These are phyloP conservation scores for Nadsonia commutata DNA, from an alignment of 1,139 yeast genomes.

Conservation along the genomic window DNA sequence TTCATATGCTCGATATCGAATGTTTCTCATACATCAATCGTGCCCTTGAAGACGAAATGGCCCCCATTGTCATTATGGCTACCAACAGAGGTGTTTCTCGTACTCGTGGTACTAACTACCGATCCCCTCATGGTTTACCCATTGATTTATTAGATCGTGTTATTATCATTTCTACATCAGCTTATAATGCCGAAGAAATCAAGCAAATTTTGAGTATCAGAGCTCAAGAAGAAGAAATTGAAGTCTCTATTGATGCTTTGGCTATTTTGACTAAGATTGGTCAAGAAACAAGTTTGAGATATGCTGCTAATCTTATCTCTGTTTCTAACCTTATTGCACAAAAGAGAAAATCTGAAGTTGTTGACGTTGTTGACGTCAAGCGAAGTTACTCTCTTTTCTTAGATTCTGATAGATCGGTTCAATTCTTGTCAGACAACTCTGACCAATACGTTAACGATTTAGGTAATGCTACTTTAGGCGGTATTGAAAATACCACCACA, in stretches of 20 bases:
- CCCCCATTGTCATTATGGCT: constrained; percentile 97
- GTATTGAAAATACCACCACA: constrained; percentile 1
- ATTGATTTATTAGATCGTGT: constrained; percentile 87
- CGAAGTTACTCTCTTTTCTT: constrained; percentile 76
- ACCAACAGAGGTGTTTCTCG: constrained; percentile 89
- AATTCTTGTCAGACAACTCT: constrained; percentile 18
- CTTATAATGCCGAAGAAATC: constrained; percentile 70
- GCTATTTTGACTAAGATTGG: constrained; percentile 88
- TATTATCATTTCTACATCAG: constrained; percentile 75
- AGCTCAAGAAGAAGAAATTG: constrained; percentile 95
- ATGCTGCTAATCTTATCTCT: constrained; percentile 80
- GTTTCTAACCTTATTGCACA: constrained; percentile 76
- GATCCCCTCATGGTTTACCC: constrained; percentile 94
- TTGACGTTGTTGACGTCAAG: constrained; percentile 75
- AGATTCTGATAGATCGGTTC: constrained; percentile 76
- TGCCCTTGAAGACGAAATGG: constrained; percentile 90
- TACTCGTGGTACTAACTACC: constrained; percentile 86
- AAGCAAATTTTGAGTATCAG: constrained; percentile 75
- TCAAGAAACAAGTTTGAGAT: constrained; percentile 80
- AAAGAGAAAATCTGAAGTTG: constrained; percentile 57
- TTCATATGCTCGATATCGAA: constrained; percentile 96
- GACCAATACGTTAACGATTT: constrained; percentile 15
- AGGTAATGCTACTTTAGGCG: constrained; percentile 14
- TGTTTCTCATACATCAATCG: constrained; percentile 91
- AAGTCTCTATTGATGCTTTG: constrained; percentile 66